Percentiles rank a stretch among this genome's conserved stretches.
Evolutionary conservation across 208 protist genomes (phyloP).

Genomic region (Spongospora subterranea): DNA sequence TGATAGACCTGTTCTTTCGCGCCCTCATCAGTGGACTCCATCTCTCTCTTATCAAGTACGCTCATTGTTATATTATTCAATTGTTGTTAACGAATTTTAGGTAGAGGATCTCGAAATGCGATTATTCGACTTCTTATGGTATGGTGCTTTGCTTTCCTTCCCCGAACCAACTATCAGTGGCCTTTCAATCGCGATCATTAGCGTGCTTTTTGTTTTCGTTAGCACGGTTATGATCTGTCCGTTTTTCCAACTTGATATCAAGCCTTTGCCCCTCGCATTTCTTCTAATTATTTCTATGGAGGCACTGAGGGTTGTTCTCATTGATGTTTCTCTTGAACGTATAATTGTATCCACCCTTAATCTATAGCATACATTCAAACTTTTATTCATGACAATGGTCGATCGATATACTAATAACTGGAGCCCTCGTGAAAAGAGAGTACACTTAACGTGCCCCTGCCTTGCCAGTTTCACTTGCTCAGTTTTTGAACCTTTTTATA

Average conservation of each 20-base stretch:
- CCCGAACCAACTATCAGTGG: not conserved
- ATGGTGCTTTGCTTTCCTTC: not conserved
- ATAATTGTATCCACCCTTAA: too few relatives aligned
- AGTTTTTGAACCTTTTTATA: not conserved
- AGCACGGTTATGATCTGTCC: not conserved
- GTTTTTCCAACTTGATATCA: constrained; percentile 12
- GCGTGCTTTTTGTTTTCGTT: not conserved
- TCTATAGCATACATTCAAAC: too few relatives aligned
- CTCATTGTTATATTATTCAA: not conserved
- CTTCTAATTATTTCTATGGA: not conserved
- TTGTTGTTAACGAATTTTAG: not conserved
- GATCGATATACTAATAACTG: too few relatives aligned
- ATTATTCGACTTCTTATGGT: constrained; percentile 40
- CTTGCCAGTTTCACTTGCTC: too few relatives aligned
- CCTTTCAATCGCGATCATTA: not conserved
- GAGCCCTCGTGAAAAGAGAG: too few relatives aligned
- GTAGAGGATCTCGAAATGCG: constrained; percentile 25
- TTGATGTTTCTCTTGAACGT: not conserved
- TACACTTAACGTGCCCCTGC: too few relatives aligned
- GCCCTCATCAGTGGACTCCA: not conserved
- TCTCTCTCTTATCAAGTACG: not conserved
- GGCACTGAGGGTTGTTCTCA: not conserved
- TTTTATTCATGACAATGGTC: too few relatives aligned
- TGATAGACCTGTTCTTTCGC: not conserved
- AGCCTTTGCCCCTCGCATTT: constrained; percentile 33